phyloP scores from a whole-genome alignment of 2,329 filamentous ascomycete species.

The Hypoxylon sp. region DNA sequence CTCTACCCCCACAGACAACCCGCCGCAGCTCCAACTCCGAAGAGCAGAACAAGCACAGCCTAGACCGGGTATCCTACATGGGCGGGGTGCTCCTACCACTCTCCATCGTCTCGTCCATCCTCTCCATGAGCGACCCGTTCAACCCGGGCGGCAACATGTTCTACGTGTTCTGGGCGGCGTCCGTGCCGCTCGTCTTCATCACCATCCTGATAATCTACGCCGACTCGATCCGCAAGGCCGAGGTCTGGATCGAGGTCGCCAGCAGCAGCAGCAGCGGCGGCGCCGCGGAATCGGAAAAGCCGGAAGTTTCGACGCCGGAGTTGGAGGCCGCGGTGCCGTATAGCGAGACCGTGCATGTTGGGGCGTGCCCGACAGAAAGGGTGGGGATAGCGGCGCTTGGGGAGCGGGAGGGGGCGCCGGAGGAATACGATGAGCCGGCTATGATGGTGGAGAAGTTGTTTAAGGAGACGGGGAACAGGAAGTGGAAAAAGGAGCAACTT shows the following conservation, averaged over 20 bases:
- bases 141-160: slow-evolving; percentile 60
- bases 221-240: slow-evolving; percentile 62
- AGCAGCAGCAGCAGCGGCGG: neutral
- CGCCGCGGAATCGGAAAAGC: neutral
- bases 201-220: slow-evolving; percentile 64
- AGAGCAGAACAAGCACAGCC: slow-evolving; percentile 58
- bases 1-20: neutral
- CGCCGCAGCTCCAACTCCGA: slow-evolving; percentile 9
- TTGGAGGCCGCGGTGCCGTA: slow-evolving; percentile 34
- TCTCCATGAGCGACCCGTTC: slow-evolving; percentile 64
- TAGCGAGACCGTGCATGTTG: slow-evolving; percentile 16
- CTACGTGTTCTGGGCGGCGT: slow-evolving; percentile 65
- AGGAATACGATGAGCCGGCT: slow-evolving; percentile 41
- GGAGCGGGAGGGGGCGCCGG: slow-evolving; percentile 15
- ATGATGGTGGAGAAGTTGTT: slow-evolving; percentile 54
- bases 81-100: slow-evolving; percentile 65
- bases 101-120: slow-evolving; percentile 63
- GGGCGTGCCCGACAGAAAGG: slow-evolving; percentile 25
- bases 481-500: slow-evolving; percentile 61
- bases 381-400: slow-evolving; percentile 34
- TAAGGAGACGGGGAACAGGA: slow-evolving; percentile 48
- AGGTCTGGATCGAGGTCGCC: slow-evolving; percentile 63
- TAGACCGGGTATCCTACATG: slow-evolving; percentile 65
- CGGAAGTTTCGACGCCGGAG: slow-evolving; percentile 14
- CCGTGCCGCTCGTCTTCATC: slow-evolving; percentile 57